A percentile compares a stretch with the other conserved stretches of the same genome.
These are phyloP conservation scores for Boletus huronensis DNA, from an alignment of 768 basidiomycete genomes.

Conservation along the genomic window DNA sequence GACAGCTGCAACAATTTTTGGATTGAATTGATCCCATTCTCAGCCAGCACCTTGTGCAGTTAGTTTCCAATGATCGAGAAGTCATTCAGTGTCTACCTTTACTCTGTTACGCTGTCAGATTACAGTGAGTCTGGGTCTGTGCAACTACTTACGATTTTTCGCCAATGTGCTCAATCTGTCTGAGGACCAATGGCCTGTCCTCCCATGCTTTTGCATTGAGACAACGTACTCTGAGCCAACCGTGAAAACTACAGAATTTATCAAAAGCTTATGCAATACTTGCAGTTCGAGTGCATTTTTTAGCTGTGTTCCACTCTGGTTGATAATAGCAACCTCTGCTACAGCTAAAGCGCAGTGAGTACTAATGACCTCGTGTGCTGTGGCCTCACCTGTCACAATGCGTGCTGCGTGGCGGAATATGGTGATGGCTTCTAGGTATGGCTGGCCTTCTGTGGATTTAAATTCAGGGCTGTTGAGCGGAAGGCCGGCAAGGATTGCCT, in stretches of 20 bases:
- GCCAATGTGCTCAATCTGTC: slow-evolving; percentile 88
- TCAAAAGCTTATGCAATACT: slow-evolving; percentile 19
- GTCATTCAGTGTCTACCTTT: slow-evolving; percentile 16
- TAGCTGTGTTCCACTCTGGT: slow-evolving; percentile 60
- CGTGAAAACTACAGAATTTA: background rate
- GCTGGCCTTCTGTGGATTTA: slow-evolving; percentile 67
- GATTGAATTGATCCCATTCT: slow-evolving; percentile 67
- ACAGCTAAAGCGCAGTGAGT: slow-evolving; percentile 48
- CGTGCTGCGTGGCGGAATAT: slow-evolving; percentile 76
- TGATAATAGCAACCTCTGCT: slow-evolving; percentile 70
- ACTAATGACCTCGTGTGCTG: background rate
- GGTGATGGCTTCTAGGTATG: slow-evolving; percentile 61
- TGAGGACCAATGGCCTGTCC: slow-evolving; percentile 75
- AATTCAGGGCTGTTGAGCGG: slow-evolving; percentile 67
- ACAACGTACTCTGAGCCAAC: slow-evolving; percentile 58
- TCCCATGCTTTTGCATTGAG: slow-evolving; percentile 90
- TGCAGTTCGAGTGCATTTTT: slow-evolving; percentile 76
- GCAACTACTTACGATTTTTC: slow-evolving; percentile 72
- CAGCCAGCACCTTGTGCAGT: slow-evolving; percentile 61
- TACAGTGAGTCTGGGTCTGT: background rate
- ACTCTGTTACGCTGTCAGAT: slow-evolving; percentile 17
- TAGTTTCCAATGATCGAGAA: slow-evolving; percentile 1
- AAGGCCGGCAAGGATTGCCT: slow-evolving; percentile 74
- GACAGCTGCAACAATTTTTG: slow-evolving; percentile 51
- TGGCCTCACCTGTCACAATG: slow-evolving; percentile 63